Base-by-base conservation (phyloP, 2,329 filamentous ascomycete genomes). In the Penicillium crustosum region DNA sequence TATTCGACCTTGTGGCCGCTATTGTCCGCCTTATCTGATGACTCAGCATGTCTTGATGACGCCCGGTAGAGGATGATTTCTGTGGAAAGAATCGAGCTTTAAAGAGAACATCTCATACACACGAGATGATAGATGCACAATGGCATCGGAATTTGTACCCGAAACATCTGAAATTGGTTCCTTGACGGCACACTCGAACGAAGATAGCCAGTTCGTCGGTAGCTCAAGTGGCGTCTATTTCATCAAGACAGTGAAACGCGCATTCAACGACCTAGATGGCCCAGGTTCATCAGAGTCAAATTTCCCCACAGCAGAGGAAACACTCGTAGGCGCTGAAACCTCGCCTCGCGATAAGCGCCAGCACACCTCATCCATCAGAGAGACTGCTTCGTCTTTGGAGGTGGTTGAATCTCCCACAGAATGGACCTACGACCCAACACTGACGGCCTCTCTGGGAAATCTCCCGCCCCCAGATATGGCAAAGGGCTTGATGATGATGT, bases 181-280 rank as follows among this genome's bases (percentile, higher is more conserved):
- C 53, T 64, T 79, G 52, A 77, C 72, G 29, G 74, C 77, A 21
- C 72, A 77, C 47, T 73, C 75, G 4, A 74, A 74, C 39, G 73
- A 78, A 39, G 77, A 79, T 58, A 81, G 79, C 50, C 76, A 81
- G 53, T 83, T 82, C 63, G 78, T 83, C 31, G 81, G 81, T 27
- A 81, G 79, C 62, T 79, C 79, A 13, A 81, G 77, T 41, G 81
- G 81, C 4, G 78, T 83, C 44, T 83, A 79, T 68, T 83, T 83
- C 67, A 76, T 81, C 63, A 82, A 83, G 57, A 83, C 81, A 1
- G 81, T 83, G 55, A 78, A 78, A 42, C 75, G 77, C 33, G 79
- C 80, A n/a, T 83, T 83, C 65, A 66, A 70, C 21, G 70, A 72
- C 7, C 63, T 74, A 29, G 68, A 68, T 44, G 49, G 61, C 9